Base-by-base conservation (phyloP, 805 yeast species). In the Ogataea siamensis region DNA sequence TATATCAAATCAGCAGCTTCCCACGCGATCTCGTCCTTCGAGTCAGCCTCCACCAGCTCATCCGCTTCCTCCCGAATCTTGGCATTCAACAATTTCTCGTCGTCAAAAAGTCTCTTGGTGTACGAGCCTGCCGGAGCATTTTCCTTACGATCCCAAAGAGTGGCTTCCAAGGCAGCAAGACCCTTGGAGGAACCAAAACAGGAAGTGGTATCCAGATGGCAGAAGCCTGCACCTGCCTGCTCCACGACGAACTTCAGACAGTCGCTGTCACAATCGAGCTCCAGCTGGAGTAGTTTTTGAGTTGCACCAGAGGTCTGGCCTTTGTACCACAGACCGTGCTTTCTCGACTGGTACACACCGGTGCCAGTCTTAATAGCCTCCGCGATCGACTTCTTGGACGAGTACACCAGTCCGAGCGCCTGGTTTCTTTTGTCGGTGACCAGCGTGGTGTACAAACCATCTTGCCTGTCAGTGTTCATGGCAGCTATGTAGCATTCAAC, bases 291-390 rank as follows among this genome's bases (percentile, higher is more conserved):
- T 32, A 93, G 70, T 49, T 71, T 71, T 66, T 93, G 99, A 1
- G 94, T 86, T 36, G 95, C 95, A 14, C 99, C 99, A n/a, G 95
- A 84, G 2, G 96, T 86, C 39, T 83, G 83, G 20, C 99, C 99
- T 62, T 93, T 93, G 61, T 81, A 84, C 99, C 99, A 93, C 42
- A 93, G 72, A 29, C 95, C 98, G 45, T 87, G 80, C 54, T 83
- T 80, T 53, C 99, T 81, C 7, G 96, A 87, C 62, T 84, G 96
- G 64, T 93, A 93, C 2, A 93, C 96, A 41, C 99, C 99, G 7
- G 86, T 78, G 34, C 77, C 74, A 15, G 86, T 82, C 43, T 76
- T 77, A 50, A 93, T 75, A 9, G 98, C 93, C 53, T 84, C 89
- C 29, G 74, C 64, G 53, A 93, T 78, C 22, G 96, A 86, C 51